A percentile compares a stretch with the other conserved stretches of the same genome.
These are phyloP conservation scores for Boletellus emodensis DNA, from an alignment of 768 basidiomycete genomes.

Conservation along the genomic window DNA sequence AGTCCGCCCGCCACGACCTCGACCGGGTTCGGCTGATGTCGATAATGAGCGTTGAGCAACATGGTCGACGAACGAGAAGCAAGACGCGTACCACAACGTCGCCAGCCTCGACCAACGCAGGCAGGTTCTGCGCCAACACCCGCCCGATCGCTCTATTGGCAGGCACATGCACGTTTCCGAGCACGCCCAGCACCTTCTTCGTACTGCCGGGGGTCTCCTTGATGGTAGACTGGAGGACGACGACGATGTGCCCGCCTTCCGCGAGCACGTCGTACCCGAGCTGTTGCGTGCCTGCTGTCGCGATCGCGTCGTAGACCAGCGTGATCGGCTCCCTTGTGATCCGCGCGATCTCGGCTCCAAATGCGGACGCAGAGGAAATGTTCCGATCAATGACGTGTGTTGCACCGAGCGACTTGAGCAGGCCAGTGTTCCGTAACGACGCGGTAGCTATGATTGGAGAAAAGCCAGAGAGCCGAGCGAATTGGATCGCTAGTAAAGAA, in stretches of 20 bases:
- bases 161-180: conserved; percentile 11
- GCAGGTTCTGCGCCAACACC: conserved; percentile 9
- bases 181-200: conserved; percentile 12
- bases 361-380: conserved; percentile 6
- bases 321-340: conserved; percentile 11
- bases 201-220: conserved; percentile 12
- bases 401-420: conserved; percentile 35
- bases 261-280: conserved; percentile 31
- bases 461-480: conserved; percentile 33
- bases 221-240: conserved; percentile 5
- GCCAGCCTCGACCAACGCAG: conserved; percentile 10
- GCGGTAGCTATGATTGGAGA: conserved; percentile 39
- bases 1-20: conserved; percentile 38
- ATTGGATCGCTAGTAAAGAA: conserved; percentile 29
- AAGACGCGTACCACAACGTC: conserved; percentile 13
- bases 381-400: conserved; percentile 36
- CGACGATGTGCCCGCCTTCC: conserved; percentile 29
- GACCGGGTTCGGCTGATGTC: conserved; percentile 12
- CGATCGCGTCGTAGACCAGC: conserved; percentile 27
- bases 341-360: conserved; percentile 13
- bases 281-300: conserved; percentile 30
- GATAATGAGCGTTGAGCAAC: not conserved
- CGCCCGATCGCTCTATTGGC: conserved; percentile 14
- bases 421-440: conserved; percentile 31
- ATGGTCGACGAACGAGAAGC: not conserved